Percentiles rank a stretch among this genome's conserved stretches.
Evolutionary conservation across 495 filamentous ascomycete species (phyloP).

Genomic region (Aspergillus haitiensis): DNA sequence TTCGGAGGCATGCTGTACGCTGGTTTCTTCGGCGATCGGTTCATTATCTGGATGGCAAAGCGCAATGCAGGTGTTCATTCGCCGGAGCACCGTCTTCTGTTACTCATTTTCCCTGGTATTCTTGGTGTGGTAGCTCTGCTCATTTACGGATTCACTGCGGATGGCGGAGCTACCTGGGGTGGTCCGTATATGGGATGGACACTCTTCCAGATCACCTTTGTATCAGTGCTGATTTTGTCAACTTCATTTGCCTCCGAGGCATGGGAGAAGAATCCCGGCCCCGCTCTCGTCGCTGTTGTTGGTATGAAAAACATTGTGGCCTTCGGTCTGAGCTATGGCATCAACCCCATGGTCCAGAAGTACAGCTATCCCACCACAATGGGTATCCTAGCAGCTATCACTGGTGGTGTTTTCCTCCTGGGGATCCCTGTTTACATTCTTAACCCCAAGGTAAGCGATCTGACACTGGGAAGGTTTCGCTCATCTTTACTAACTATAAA

Average conservation of each 20-base stretch:
- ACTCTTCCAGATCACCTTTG: constrained; percentile 36
- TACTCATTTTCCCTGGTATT: constrained; percentile 37
- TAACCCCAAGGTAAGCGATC: constrained; percentile 31
- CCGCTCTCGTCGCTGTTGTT: constrained; percentile 41
- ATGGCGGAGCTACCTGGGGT: constrained; percentile 31
- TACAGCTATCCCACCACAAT: constrained; percentile 34
- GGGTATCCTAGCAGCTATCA: constrained; percentile 33
- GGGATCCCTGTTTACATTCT: constrained; percentile 39
- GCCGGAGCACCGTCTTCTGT: constrained; percentile 38
- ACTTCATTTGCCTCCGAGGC: constrained; percentile 42
- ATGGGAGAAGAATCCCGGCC: constrained; percentile 42
- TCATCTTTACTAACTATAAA: too few relatives aligned
- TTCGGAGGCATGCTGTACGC: constrained; percentile 41
- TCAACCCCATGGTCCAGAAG: constrained; percentile 32
- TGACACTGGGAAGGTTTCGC: too few relatives aligned
- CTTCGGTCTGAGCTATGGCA: constrained; percentile 39
- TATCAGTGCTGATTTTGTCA: constrained; percentile 37
- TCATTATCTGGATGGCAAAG: constrained; percentile 36
- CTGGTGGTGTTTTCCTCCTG: constrained; percentile 29
- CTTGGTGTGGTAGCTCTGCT: constrained; percentile 30
- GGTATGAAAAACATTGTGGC: constrained; percentile 42
- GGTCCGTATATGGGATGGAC: constrained; percentile 45
- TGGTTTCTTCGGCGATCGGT: constrained; percentile 34
- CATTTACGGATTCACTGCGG: constrained; percentile 39
- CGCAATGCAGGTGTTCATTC: constrained; percentile 34